A percentile compares a stretch with the other conserved stretches of the same genome.
Evolutionary conservation across 306 rosid genomes (phyloP).

Genomic region (Vicia faba): DNA sequence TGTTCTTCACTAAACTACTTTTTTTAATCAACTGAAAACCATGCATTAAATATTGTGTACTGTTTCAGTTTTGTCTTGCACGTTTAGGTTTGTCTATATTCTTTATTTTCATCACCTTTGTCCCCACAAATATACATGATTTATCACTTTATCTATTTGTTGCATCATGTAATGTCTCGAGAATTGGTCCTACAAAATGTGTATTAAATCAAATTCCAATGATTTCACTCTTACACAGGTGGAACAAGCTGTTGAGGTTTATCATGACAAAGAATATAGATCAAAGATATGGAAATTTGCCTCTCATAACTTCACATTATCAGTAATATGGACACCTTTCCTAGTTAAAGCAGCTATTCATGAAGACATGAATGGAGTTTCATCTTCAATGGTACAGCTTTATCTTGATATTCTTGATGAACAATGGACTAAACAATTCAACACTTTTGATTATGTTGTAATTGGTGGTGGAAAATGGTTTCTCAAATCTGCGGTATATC

Average conservation of each 20-base stretch:
- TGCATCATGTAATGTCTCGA: constrained; percentile 9
- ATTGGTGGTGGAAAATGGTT: constrained; percentile 90
- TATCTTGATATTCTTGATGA: constrained; percentile 60
- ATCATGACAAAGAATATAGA: constrained; percentile 83
- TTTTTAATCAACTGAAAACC: too few relatives aligned
- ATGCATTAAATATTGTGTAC: too few relatives aligned
- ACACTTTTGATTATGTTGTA: constrained; percentile 53
- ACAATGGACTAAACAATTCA: constrained; percentile 59
- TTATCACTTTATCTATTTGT: constrained; percentile 28
- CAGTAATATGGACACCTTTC: constrained; percentile 87
- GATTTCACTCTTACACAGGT: constrained; percentile 60
- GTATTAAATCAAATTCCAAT: constrained; percentile 27
- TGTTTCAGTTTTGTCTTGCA: constrained; percentile 2
- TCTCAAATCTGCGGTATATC: constrained; percentile 71
- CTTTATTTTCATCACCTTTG: constrained; percentile 8
- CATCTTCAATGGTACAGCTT: constrained; percentile 73
- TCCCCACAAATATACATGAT: constrained; percentile 20
- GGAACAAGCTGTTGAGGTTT: constrained; percentile 71
- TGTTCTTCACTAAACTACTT: not conserved
- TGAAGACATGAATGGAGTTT: constrained; percentile 76
- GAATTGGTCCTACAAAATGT: constrained; percentile 35
- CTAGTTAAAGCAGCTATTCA: constrained; percentile 66
- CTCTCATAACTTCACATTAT: constrained; percentile 77
- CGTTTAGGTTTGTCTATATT: not conserved
- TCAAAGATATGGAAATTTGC: constrained; percentile 81